phyloP scores from a whole-genome alignment of 2,329 filamentous ascomycete species.

The Verticillium zaregamsianum region DNA sequence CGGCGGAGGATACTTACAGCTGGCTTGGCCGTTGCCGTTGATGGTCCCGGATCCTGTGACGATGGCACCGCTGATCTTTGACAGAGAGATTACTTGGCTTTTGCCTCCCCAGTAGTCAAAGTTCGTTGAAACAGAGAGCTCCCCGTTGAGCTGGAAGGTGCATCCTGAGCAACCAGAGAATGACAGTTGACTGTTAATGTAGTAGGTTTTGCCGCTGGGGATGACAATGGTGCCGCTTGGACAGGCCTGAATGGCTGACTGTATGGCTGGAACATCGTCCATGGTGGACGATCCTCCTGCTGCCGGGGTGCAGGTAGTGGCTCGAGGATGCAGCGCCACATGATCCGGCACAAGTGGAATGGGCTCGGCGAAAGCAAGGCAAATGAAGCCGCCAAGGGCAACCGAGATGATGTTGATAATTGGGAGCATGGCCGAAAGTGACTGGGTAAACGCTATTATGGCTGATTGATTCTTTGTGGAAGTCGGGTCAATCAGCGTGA shows the following conservation, averaged over 20 bases:
- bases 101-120: slow-evolving; percentile 36
- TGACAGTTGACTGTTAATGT: slow-evolving; percentile 35
- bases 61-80: slow-evolving; percentile 29
- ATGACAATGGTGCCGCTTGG: slow-evolving; percentile 36
- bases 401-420: not conserved
- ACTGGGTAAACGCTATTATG: no score
- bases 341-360: not conserved
- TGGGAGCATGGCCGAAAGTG: no score
- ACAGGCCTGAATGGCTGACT: slow-evolving; percentile 32
- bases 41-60: slow-evolving; percentile 37
- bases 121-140: slow-evolving; percentile 31
- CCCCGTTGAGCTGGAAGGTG: slow-evolving; percentile 40
- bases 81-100: slow-evolving; percentile 32
- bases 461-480: no score
- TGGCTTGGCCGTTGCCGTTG: slow-evolving; percentile 41
- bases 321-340: not conserved
- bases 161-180: slow-evolving; percentile 38
- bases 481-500: no score
- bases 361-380: not conserved
- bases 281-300: slow-evolving; percentile 11
- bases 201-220: slow-evolving; percentile 34
- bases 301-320: not conserved
- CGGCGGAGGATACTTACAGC: slow-evolving; percentile 14
- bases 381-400: not conserved
- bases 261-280: slow-evolving; percentile 40